Evolutionary conservation across 495 filamentous ascomycete genomes (phyloP), one percentile per base, ranked within the genome.

Genomic region (Penicillium egyptiacum): DNA sequence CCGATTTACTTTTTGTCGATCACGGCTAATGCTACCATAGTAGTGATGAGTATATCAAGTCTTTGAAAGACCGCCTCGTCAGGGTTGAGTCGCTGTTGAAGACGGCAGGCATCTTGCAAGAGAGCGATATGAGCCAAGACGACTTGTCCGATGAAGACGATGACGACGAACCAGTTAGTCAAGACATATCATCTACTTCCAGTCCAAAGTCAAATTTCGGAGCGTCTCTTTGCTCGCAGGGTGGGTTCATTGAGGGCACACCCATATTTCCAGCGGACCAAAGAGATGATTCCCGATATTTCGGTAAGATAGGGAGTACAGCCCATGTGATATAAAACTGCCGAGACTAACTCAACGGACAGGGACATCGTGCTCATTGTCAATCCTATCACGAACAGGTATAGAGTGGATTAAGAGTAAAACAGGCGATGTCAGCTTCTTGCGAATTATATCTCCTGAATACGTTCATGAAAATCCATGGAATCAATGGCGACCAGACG

Each of bases 401-500:
- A 91, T 98, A 49, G 88, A 96, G 65, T 98, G 95, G 93, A 92
- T 98, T 48, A 97, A 96, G 62, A 86, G 89, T 56, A 97, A 93
- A 75, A 96, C 92, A 30, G 94, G 94, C 17, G 93, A 97, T 63
- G 81, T 65, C 16, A 91, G 87, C 4, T 96, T 96, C 71, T 87
- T 96, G 67, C 82, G 86, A 35, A 88, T 95, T 83, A 86, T 98
- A 31, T 85, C 87, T 5, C 79, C 85, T 23, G 80, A 84, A 22
- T 86, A 86, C 0, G 79, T 83, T 19, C 86, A 91, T 57, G 89
- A 93, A 54, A 86, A 86, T 66, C 91, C 91, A 57, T 96, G 88
- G 88, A 86, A 85, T 48, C 84, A 88, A 53, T 97, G 92, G 93
- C 92, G 90, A 58, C 89, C 91, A 5, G 91, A 96, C 70, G 85